Percentiles rank a stretch among this genome's conserved stretches.
phyloP scores from a whole-genome alignment of 208 protist species.

The Acanthamoeba sp. region DNA sequence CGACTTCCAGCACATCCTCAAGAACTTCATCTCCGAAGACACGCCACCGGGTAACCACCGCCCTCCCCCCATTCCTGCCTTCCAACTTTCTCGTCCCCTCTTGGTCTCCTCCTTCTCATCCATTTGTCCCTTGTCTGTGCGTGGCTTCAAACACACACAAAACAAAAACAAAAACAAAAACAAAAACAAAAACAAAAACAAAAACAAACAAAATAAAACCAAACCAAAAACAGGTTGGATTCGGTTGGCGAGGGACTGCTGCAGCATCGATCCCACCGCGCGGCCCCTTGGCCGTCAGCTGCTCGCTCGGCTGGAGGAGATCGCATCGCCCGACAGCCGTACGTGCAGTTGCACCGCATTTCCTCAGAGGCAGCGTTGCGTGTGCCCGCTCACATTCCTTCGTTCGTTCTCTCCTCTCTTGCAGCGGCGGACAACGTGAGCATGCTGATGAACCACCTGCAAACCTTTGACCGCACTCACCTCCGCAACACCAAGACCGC shows the following conservation, averaged over 20 bases:
- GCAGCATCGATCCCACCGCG: constrained; percentile 68
- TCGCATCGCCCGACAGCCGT: background rate
- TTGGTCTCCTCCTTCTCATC: too few species aligned
- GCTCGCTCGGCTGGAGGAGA: constrained; percentile 35
- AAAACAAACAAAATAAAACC: too few species aligned
- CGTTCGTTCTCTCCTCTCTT: constrained; percentile 3
- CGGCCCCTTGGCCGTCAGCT: constrained; percentile 1
- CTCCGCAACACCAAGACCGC: constrained; percentile 17
- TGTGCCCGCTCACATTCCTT: background rate
- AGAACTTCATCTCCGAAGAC: background rate
- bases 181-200: too few species aligned
- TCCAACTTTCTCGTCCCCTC: too few species aligned
- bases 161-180: too few species aligned
- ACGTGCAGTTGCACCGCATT: background rate
- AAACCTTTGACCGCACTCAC: constrained; percentile 10
- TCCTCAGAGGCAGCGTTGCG: too few species aligned
- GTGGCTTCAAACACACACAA: too few species aligned
- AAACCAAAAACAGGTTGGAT: constrained; percentile 44
- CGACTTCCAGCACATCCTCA: constrained; percentile 44
- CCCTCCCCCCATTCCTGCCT: too few species aligned
- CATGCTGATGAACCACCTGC: constrained; percentile 43
- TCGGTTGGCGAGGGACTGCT: constrained; percentile 46
- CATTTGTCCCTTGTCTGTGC: too few species aligned
- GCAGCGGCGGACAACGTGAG: background rate
- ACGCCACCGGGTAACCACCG: background rate